Evolutionary conservation across 345 rosid genomes (phyloP).

Genomic region (Melastoma malabathricum): DNA sequence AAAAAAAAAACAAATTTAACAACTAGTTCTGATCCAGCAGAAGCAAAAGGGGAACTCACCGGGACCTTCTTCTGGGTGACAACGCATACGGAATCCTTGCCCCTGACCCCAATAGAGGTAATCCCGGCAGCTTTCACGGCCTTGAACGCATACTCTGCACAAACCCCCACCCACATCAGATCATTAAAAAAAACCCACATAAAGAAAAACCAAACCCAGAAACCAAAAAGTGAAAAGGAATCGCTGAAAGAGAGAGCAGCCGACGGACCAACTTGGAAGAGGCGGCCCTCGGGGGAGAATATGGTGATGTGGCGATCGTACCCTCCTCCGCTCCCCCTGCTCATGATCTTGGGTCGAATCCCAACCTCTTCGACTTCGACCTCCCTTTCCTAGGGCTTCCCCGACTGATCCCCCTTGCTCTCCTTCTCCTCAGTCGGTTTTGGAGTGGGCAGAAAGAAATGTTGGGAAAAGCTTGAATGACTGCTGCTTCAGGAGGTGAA

Average conservation of each 20-base stretch:
- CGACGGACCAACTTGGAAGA: slow-evolving; percentile 51
- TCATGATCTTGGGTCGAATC: slow-evolving; percentile 16
- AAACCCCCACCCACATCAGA: not conserved
- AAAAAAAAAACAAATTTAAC: not conserved
- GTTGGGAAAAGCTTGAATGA: not conserved
- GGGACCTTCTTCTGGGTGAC: slow-evolving; percentile 99
- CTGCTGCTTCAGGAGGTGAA: no score
- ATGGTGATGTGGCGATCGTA: slow-evolving; percentile 64
- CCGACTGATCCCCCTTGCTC: not conserved
- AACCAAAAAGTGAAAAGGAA: not conserved
- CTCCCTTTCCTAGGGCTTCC: slow-evolving; percentile 1
- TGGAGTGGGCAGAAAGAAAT: slow-evolving; percentile 5
- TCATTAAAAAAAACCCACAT: not conserved
- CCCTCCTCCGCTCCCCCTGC: slow-evolving; percentile 62
- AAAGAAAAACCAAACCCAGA: not conserved
- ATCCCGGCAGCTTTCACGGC: slow-evolving; percentile 94
- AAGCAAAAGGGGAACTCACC: slow-evolving; percentile 53
- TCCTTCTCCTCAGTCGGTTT: no score
- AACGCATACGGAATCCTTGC: slow-evolving; percentile 88
- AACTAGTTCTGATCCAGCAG: not conserved
- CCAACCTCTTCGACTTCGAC: not conserved
- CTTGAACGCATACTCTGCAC: slow-evolving; percentile 86
- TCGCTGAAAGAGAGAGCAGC: not conserved
- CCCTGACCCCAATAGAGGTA: slow-evolving; percentile 92
- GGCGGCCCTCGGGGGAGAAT: slow-evolving; percentile 63